These are phyloP conservation scores for Phoma sp. DNA, from an alignment of 2,329 filamentous ascomycete species.

Conservation along the genomic window DNA sequence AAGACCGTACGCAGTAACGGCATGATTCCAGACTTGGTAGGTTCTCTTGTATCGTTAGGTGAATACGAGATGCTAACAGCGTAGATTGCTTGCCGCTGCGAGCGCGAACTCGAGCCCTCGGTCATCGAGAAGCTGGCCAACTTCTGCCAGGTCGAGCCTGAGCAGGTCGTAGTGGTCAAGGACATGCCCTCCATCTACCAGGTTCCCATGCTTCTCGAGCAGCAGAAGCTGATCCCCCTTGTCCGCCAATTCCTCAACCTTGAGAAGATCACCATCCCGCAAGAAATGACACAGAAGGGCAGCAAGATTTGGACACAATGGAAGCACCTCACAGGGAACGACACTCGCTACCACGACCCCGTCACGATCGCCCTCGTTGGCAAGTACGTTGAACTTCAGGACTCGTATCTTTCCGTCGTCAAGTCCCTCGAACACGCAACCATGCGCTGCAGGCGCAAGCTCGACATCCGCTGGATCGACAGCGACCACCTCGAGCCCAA, in stretches of 20 bases:
- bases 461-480: constrained; percentile 86
- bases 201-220: constrained; percentile 87
- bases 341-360: constrained; percentile 70
- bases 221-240: constrained; percentile 77
- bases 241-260: constrained; percentile 72
- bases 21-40: constrained; percentile 66
- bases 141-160: constrained; percentile 84
- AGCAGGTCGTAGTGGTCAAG: constrained; percentile 86
- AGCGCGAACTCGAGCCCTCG: constrained; percentile 72
- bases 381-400: constrained; percentile 86
- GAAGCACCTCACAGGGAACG: constrained; percentile 72
- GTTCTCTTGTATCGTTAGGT: not conserved
- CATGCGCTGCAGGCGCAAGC: constrained; percentile 82
- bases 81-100: constrained; percentile 91
- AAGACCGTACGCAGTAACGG: constrained; percentile 83
- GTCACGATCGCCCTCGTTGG: constrained; percentile 88
- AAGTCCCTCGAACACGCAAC: constrained; percentile 91
- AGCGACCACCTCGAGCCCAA: constrained; percentile 80
- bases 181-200: constrained; percentile 93
- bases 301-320: constrained; percentile 78
- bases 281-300: constrained; percentile 68
- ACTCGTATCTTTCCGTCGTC: constrained; percentile 83
- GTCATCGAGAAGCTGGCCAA: constrained; percentile 88
- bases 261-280: constrained; percentile 62
- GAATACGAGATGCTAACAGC: not conserved